A percentile compares a stretch with the other conserved stretches of the same genome.
phyloP scores from a whole-genome alignment of 441 rosid species.

The Erodium texanum region DNA sequence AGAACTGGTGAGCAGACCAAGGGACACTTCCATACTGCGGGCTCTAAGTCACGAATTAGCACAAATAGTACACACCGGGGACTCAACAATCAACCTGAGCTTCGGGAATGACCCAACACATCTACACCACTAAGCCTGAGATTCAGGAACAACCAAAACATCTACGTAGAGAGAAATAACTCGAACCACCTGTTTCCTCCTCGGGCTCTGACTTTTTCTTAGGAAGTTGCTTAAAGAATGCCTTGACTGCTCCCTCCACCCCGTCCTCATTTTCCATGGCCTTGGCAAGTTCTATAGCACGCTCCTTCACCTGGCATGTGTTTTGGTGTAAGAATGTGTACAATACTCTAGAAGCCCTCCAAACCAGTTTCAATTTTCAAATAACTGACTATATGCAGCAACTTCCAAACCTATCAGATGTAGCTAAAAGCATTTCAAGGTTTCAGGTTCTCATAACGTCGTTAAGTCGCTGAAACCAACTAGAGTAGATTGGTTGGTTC shows the following conservation, averaged over 20 bases:
- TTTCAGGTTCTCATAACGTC: too few relatives aligned
- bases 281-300: conserved; percentile 67
- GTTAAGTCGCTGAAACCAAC: too few relatives aligned
- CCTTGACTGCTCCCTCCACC: conserved; percentile 86
- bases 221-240: conserved; percentile 82
- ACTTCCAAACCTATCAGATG: too few relatives aligned
- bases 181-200: conserved; percentile 30
- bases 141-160: conserved; percentile 77
- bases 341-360: too few relatives aligned
- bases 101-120: too few relatives aligned
- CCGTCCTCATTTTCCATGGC: conserved; percentile 96
- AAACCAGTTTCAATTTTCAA: too few relatives aligned
- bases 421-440: too few relatives aligned
- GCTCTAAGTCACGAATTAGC: not conserved
- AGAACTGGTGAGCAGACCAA: too few relatives aligned
- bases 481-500: too few relatives aligned
- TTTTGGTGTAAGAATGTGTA: too few relatives aligned
- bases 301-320: conserved; percentile 57
- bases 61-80: not conserved
- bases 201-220: conserved; percentile 27
- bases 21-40: not conserved
- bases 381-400: too few relatives aligned
- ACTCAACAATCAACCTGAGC: too few relatives aligned
- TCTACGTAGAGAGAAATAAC: conserved; percentile 40
- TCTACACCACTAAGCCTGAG: not conserved